These are phyloP conservation scores for Candida sithepensis DNA, from an alignment of 805 yeast genomes.

Conservation along the genomic window DNA sequence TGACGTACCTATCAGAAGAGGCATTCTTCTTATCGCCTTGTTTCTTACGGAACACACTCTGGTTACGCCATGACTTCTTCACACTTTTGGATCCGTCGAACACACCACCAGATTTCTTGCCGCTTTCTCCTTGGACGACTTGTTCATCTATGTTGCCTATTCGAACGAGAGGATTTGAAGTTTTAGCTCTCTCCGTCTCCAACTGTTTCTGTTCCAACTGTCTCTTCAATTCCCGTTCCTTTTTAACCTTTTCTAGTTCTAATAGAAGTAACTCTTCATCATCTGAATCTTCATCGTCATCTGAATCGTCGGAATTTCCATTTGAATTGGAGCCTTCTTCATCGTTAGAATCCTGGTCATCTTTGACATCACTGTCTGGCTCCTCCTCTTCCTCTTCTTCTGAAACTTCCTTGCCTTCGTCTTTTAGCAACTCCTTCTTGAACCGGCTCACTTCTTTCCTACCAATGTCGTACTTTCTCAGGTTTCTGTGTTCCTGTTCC, in stretches of 20 bases:
- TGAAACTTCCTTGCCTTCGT: constrained; percentile 3
- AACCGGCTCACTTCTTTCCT: constrained; percentile 17
- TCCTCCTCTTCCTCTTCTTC: not conserved
- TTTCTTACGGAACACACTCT: constrained; percentile 25
- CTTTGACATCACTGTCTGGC: constrained; percentile 3
- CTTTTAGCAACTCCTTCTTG: constrained; percentile 14
- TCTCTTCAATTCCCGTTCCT: constrained; percentile 30
- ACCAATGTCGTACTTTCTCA: constrained; percentile 19
- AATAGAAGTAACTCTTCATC: constrained; percentile 44
- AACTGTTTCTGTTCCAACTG: constrained; percentile 26
- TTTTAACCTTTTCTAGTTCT: constrained; percentile 38
- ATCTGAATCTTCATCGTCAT: constrained; percentile 31
- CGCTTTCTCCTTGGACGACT: constrained; percentile 14
- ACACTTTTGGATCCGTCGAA: no score
- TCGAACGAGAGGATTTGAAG: constrained; percentile 25
- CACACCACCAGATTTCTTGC: no score
- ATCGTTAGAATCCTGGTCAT: constrained; percentile 14
- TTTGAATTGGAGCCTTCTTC: constrained; percentile 23
- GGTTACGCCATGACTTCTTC: constrained; percentile 35
- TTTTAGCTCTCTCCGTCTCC: constrained; percentile 19
- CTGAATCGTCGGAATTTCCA: constrained; percentile 28
- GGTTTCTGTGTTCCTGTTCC: not conserved
- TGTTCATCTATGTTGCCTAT: constrained; percentile 5
- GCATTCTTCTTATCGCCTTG: constrained; percentile 4
- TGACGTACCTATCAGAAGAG: constrained; percentile 22